These are phyloP conservation scores for Mycosphaerella sp. DNA, from an alignment of 2,329 filamentous ascomycete species.

Conservation along the genomic window DNA sequence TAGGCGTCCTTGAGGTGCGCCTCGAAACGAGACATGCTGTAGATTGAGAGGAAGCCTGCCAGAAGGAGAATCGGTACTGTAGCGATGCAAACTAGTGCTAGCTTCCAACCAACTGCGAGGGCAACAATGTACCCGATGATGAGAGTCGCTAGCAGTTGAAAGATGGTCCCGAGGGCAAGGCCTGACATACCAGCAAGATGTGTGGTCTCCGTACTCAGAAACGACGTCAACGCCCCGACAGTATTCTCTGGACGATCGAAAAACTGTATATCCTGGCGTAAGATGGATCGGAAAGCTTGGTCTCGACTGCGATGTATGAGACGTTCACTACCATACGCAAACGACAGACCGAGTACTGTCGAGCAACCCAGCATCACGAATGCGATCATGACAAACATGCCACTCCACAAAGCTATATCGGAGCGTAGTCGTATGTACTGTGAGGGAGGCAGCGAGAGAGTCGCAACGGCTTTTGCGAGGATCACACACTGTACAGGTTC, in stretches of 20 bases:
- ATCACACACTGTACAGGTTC: conserved; percentile 72
- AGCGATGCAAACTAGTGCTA: conserved; percentile 43
- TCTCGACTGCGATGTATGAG: conserved; percentile 76
- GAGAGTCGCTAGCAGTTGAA: conserved; percentile 39
- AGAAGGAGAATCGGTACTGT: conserved; percentile 43
- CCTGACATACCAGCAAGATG: conserved; percentile 46
- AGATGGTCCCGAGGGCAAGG: conserved; percentile 43
- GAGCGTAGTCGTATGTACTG: conserved; percentile 35
- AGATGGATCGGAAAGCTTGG: conserved; percentile 71
- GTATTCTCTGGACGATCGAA: conserved; percentile 60
- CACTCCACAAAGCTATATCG: conserved; percentile 45
- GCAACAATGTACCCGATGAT: conserved; percentile 44
- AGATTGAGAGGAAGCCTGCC: conserved; percentile 41
- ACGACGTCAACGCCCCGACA: conserved; percentile 39
- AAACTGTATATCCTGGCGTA: conserved; percentile 83
- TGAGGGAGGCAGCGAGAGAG: conserved; percentile 53
- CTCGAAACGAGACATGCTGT: conserved; percentile 27
- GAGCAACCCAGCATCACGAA: conserved; percentile 28
- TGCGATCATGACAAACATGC: conserved; percentile 51
- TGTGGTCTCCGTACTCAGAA: conserved; percentile 41
- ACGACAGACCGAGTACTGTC: conserved; percentile 59
- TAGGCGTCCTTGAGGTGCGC: conserved; percentile 7
- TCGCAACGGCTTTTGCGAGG: conserved; percentile 77
- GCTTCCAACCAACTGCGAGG: conserved; percentile 45
- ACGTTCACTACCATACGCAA: conserved; percentile 74